phyloP scores from a whole-genome alignment of 1,139 yeast genomes.

The Martiniozyma asiatica region DNA sequence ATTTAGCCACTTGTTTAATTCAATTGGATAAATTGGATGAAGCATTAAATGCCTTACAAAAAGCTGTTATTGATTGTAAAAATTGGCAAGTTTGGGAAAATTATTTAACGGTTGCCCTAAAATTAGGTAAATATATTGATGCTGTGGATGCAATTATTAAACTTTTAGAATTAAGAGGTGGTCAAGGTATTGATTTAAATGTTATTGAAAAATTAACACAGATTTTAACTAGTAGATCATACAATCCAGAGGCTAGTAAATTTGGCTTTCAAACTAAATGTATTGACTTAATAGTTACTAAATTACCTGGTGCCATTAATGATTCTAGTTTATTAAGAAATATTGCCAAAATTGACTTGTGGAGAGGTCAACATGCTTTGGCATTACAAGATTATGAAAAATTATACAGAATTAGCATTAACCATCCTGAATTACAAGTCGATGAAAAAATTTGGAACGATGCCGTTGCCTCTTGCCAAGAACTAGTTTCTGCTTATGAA shows the following conservation, averaged over 20 bases:
- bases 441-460: constrained; percentile 61
- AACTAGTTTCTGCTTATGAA: constrained; percentile 78
- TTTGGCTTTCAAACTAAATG: constrained; percentile 56
- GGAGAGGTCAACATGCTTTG: constrained; percentile 84
- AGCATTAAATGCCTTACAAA: constrained; percentile 72
- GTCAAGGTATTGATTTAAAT: constrained; percentile 61
- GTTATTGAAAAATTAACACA: constrained; percentile 67
- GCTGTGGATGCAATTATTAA: constrained; percentile 63
- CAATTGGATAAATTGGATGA: constrained; percentile 55
- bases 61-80: constrained; percentile 56
- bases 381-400: constrained; percentile 80
- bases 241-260: constrained; percentile 26
- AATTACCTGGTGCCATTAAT: constrained; percentile 55
- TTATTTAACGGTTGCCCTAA: constrained; percentile 70
- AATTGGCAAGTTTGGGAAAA: constrained; percentile 93
- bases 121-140: constrained; percentile 76
- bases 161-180: constrained; percentile 42
- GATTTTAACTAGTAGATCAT: constrained; percentile 45
- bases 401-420: constrained; percentile 65
- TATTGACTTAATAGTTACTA: constrained; percentile 53
- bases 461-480: constrained; percentile 71
- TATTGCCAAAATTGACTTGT: constrained; percentile 71
- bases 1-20: constrained; percentile 71
- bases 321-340: constrained; percentile 75
- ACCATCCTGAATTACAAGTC: constrained; percentile 51